Evolutionary conservation across 1,284 basidiomycete species (phyloP).

Genomic region (Ganoderma boninense): DNA sequence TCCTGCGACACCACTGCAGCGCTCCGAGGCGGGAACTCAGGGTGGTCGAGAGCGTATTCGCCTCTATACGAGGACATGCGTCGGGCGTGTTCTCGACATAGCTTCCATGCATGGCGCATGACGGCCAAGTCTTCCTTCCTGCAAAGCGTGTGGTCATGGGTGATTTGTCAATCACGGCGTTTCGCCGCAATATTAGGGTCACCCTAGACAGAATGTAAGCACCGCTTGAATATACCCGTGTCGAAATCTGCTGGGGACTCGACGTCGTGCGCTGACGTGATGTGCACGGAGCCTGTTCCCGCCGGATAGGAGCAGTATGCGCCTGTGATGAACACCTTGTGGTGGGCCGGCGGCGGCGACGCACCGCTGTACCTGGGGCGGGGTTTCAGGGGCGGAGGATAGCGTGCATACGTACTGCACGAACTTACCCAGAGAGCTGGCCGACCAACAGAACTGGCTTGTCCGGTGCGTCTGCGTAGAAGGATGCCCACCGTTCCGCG

Average conservation of each 20-base stretch:
- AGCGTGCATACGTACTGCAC: no score
- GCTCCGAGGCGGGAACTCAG: slow-evolving; percentile 56
- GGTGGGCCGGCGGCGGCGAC: background rate
- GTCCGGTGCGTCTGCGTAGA: slow-evolving; percentile 51
- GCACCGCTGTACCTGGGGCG: slow-evolving; percentile 9
- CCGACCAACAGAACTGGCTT: slow-evolving; percentile 51
- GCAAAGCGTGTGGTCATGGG: background rate
- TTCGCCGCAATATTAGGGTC: background rate
- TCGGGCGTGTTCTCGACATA: slow-evolving; percentile 61
- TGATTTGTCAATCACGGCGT: background rate
- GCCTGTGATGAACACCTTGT: slow-evolving; percentile 9
- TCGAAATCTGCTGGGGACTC: slow-evolving; percentile 48
- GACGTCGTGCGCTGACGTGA: slow-evolving; percentile 45
- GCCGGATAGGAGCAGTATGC: slow-evolving; percentile 44
- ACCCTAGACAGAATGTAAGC: background rate
- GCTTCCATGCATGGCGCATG: slow-evolving; percentile 66
- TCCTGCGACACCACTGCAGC: slow-evolving; percentile 43
- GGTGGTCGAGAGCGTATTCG: slow-evolving; percentile 55
- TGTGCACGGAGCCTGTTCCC: slow-evolving; percentile 52
- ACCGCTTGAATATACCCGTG: slow-evolving; percentile 23
- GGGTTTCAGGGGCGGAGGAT: no score
- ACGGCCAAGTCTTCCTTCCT: slow-evolving; percentile 57
- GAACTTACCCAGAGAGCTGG: slow-evolving; percentile 5
- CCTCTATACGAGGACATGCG: slow-evolving; percentile 66
- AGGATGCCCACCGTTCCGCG: slow-evolving; percentile 45